phyloP scores from a whole-genome alignment of 2,329 filamentous ascomycete species.

The Allantophomopsis lycopodina region DNA sequence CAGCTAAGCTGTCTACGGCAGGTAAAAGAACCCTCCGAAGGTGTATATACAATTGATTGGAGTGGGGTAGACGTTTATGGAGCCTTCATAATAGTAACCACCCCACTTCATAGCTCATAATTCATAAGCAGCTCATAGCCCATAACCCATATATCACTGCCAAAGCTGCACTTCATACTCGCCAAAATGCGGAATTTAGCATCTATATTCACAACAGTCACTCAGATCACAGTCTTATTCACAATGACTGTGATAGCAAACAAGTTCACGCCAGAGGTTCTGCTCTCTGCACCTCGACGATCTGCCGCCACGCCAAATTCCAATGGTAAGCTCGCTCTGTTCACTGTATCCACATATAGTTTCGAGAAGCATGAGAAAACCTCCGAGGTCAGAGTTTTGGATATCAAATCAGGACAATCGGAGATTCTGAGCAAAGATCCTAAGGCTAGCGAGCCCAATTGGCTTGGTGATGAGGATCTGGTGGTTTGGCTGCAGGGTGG shows the following conservation, averaged over 20 bases:
- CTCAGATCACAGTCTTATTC: slow-evolving; percentile 6
- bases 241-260: slow-evolving; percentile 56
- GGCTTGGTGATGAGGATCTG: slow-evolving; percentile 35
- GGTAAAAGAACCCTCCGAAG: no score
- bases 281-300: slow-evolving; percentile 63
- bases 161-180: no score
- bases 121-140: no score
- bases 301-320: slow-evolving; percentile 58
- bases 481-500: slow-evolving; percentile 30
- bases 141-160: no score
- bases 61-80: no score
- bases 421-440: slow-evolving; percentile 50
- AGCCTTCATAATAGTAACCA: no score
- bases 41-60: no score
- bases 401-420: slow-evolving; percentile 52
- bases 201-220: no score
- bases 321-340: slow-evolving; percentile 49
- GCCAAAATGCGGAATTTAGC: no score
- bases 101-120: no score
- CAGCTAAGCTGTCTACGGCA: no score
- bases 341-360: slow-evolving; percentile 62
- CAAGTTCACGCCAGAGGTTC: slow-evolving; percentile 64
- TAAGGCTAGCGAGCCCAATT: slow-evolving; percentile 56
- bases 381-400: slow-evolving; percentile 56
- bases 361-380: slow-evolving; percentile 62